phyloP scores from a whole-genome alignment of 2,329 filamentous ascomycete species.

The Drechslera avenae region DNA sequence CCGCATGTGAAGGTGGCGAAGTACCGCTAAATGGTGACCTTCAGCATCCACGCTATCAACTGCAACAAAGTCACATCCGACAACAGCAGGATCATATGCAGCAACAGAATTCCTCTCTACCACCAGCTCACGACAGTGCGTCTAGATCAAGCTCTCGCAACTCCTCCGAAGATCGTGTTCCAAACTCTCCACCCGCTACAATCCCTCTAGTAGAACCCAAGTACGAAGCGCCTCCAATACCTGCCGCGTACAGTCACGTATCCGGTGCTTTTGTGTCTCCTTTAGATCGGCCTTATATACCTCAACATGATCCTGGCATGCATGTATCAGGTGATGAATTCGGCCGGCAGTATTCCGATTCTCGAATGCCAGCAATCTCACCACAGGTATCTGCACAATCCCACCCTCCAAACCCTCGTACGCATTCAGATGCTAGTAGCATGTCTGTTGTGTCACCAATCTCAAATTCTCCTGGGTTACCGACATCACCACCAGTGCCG shows the following conservation, averaged over 20 bases:
- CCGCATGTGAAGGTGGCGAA: background rate
- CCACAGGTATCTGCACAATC: constrained; percentile 43
- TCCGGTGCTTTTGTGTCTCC: constrained; percentile 40
- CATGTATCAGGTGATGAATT: constrained; percentile 17
- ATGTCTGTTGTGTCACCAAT: constrained; percentile 42
- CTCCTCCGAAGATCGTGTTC: constrained; percentile 11
- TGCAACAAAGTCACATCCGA: constrained; percentile 11
- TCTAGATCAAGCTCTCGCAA: constrained; percentile 26
- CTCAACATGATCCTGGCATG: constrained; percentile 13
- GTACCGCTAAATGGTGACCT: constrained; percentile 10
- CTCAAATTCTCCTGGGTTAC: constrained; percentile 28
- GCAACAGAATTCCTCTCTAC: constrained; percentile 7
- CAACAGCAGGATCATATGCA: constrained; percentile 11
- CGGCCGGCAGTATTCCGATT: constrained; percentile 34
- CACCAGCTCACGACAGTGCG: constrained; percentile 21
- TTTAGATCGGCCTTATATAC: constrained; percentile 16
- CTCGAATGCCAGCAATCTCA: constrained; percentile 38
- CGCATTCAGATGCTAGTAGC: constrained; percentile 36
- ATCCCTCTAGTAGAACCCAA: constrained; percentile 33
- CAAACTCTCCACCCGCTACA: constrained; percentile 27
- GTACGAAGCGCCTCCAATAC: constrained; percentile 46
- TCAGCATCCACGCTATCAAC: constrained; percentile 14
- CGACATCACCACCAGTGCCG: constrained; percentile 11
- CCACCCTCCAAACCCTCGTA: constrained; percentile 27
- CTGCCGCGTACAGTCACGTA: constrained; percentile 43